Conservation (phyloP, 441 rosid species). For the Dalechampia spathulata region DNA sequence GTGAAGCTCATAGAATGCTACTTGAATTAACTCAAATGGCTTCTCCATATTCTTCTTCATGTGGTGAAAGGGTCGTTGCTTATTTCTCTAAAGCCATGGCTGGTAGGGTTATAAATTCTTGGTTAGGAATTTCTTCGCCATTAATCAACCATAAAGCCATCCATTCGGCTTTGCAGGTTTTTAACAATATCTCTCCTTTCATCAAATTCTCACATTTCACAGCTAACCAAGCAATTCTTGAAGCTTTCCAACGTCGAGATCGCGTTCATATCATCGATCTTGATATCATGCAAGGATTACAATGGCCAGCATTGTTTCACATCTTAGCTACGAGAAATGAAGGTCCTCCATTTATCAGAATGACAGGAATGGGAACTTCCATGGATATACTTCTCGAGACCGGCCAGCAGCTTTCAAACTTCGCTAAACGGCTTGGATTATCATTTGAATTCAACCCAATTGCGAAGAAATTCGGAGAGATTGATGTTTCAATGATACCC, state of each 20-base stretch:
- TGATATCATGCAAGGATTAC: conserved; percentile 68
- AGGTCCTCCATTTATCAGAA: conserved; percentile 49
- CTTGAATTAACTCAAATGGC: conserved; percentile 67
- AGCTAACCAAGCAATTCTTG: conserved; percentile 63
- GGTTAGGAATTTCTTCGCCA: conserved; percentile 55
- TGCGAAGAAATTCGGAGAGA: conserved; percentile 50
- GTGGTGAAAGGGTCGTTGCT: conserved; percentile 57
- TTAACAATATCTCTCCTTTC: conserved; percentile 57
- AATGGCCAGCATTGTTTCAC: conserved; percentile 72
- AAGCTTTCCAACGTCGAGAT: conserved; percentile 46
- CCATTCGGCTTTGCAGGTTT: conserved; percentile 38
- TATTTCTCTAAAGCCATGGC: conserved; percentile 63
- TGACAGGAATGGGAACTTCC: conserved; percentile 57
- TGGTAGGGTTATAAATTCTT: conserved; percentile 53
- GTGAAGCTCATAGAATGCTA: conserved; percentile 51
- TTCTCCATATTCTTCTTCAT: conserved; percentile 49
- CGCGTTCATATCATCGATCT: conserved; percentile 59
- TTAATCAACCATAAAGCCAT: conserved; percentile 35
- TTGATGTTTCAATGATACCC: conserved; percentile 27
- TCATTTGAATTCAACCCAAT: conserved; percentile 59
- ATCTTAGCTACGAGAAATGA: conserved; percentile 52
- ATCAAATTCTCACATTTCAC: conserved; percentile 69
- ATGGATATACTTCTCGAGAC: conserved; percentile 47
- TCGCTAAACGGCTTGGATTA: conserved; percentile 54
- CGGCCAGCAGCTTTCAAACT: conserved; percentile 51